Evolutionary conservation across 2,329 filamentous ascomycete species (phyloP).

Genomic region (Colletotrichum orchidophilum): DNA sequence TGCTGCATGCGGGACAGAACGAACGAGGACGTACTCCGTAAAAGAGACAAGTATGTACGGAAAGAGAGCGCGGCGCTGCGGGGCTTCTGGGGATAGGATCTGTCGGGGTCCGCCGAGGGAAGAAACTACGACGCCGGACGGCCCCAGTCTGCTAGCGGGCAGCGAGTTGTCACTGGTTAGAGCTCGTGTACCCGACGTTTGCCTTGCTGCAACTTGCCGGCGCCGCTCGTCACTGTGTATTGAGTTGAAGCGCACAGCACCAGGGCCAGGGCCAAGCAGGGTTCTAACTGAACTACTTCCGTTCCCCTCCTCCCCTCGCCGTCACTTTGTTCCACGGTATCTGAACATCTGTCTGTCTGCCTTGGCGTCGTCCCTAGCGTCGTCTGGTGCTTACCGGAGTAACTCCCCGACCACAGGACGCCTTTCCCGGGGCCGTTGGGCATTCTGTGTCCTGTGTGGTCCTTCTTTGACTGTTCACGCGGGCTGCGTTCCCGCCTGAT

Average conservation of each 20-base stretch:
- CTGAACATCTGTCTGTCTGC: neutral
- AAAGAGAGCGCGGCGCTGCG: neutral
- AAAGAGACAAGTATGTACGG: neutral
- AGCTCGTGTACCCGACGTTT: neutral
- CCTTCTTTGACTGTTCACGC: neutral
- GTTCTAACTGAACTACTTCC: neutral
- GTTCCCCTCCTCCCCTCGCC: neutral
- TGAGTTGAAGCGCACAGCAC: neutral
- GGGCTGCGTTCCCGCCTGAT: neutral
- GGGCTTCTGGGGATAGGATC: neutral
- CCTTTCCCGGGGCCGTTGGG: neutral
- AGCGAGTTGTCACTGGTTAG: neutral
- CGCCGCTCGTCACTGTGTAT: neutral
- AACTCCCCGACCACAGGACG: neutral
- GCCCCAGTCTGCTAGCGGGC: neutral
- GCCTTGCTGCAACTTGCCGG: neutral
- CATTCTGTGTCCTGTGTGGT: neutral
- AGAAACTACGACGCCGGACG: neutral
- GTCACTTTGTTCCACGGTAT: neutral
- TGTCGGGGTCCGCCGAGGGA: neutral
- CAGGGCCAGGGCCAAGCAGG: neutral
- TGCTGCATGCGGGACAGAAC: neutral
- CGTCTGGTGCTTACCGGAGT: neutral
- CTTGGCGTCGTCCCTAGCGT: neutral
- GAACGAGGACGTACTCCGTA: neutral